Conservation (phyloP, 1,284 basidiomycete species). For the Moesziomyces sp. region DNA sequence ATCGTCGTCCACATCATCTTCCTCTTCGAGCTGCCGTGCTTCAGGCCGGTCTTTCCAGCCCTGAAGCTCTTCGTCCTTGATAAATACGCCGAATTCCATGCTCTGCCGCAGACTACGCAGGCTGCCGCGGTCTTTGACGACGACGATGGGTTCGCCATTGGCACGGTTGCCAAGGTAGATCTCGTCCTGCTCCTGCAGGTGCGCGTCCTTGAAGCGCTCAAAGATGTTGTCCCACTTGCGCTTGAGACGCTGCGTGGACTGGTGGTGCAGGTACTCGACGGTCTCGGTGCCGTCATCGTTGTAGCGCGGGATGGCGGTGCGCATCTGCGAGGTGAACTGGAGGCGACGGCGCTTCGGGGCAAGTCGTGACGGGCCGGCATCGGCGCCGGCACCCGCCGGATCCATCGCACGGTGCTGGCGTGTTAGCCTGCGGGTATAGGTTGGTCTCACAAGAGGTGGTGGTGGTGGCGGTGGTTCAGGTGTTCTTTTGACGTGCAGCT, state of each 20-base stretch:
- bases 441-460: not conserved
- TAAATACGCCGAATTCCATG: slow-evolving; percentile 60
- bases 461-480: not conserved
- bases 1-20: slow-evolving; percentile 17
- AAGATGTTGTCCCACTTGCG: slow-evolving; percentile 63
- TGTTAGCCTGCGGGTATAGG: not conserved
- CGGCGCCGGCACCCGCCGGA: slow-evolving; percentile 3
- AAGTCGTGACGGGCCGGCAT: slow-evolving; percentile 25
- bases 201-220: slow-evolving; percentile 62
- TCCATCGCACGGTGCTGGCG: slow-evolving; percentile 6
- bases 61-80: slow-evolving; percentile 60
- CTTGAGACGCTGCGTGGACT: slow-evolving; percentile 60
- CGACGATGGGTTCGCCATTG: slow-evolving; percentile 47
- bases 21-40: slow-evolving; percentile 21
- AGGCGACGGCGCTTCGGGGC: slow-evolving; percentile 39
- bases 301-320: slow-evolving; percentile 37
- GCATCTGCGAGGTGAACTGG: slow-evolving; percentile 45
- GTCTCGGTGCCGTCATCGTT: slow-evolving; percentile 59
- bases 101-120: slow-evolving; percentile 44
- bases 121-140: slow-evolving; percentile 60
- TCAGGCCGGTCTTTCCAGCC: slow-evolving; percentile 38
- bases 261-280: slow-evolving; percentile 56
- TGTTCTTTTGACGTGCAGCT: not conserved
- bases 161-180: slow-evolving; percentile 59
- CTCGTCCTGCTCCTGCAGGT: slow-evolving; percentile 63